Evolutionary conservation across 169 alveolate species (phyloP), one percentile per base, ranked within the genome.

Genomic region (Toxoplasma gondii): DNA sequence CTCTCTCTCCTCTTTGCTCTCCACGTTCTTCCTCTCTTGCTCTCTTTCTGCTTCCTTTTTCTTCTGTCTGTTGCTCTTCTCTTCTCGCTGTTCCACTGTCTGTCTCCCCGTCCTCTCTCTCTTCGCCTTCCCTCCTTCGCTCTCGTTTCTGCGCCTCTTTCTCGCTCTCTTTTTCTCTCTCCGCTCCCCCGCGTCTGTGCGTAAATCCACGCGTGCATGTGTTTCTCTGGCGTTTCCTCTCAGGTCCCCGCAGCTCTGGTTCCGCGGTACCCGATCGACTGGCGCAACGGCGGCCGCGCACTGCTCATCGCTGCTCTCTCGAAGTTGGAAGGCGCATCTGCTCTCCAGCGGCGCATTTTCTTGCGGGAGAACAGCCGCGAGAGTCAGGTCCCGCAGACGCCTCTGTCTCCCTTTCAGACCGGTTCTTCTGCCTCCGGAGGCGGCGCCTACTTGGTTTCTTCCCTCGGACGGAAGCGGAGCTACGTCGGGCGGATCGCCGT

Each of bases 241-340:
- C 88, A 97, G 98, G 96, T 97, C 80, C 98, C 98, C 19, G 54
- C 98, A 5, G 96, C 97, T n/a, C 92, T 97, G 44, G 94, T 97
- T 31, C 98, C 98, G 17, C 93, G 98, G 24, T 97, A 95, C 82
- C 98, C 98, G 27, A 94, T 96, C 22, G 99, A 98, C 92, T 98
- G 99, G 99, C 80, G 99, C 19, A 98, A 98, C 91, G 99, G 98
- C 49, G 99, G 99, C 0, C 95, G 99, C 24, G 97, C 97, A 78
- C 91, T 98, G 92, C 90, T 98, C 74, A 95, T 97, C 36, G 97
- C 97, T 31, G 98, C 97, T 0, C 45, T 98, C 93, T 97, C 98
- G 53, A 95, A 95, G 94, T 92, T 98, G 49, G 99, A 98, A 78
- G 96, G 96, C n/a, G 93, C 95, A 41, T 88, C 96, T 69, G 41